A percentile compares a stretch with the other conserved stretches of the same genome.
Conservation (phyloP, 1,284 basidiomycete genomes). For the Mycena sp. region DNA sequence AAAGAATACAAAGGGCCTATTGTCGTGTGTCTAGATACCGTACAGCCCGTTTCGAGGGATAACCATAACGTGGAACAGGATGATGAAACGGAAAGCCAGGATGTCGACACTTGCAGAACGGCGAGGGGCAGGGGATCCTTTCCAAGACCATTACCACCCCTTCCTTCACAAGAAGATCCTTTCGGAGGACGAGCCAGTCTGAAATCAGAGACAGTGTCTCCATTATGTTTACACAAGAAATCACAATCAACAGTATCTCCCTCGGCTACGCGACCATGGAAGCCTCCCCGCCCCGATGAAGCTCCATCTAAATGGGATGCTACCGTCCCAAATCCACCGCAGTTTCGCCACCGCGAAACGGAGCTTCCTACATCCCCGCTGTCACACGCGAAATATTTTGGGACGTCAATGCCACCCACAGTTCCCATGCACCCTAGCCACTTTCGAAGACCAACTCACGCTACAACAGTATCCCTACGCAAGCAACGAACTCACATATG, state of each 20-base stretch:
- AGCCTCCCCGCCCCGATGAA: constrained; percentile 9
- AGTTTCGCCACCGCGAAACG: constrained; percentile 16
- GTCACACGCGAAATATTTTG: background rate
- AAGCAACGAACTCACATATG: constrained; percentile 2
- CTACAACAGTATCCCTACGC: too few relatives aligned
- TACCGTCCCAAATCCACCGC: background rate
- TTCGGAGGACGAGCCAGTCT: background rate
- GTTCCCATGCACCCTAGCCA: background rate
- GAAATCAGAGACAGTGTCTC: constrained; percentile 11
- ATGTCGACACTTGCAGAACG: constrained; percentile 17
- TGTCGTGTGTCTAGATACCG: background rate
- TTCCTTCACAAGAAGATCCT: background rate
- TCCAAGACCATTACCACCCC: constrained; percentile 23
- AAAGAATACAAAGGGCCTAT: constrained; percentile 17
- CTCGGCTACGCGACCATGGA: constrained; percentile 14
- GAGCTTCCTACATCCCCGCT: background rate
- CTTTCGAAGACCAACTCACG: background rate
- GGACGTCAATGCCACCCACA: background rate
- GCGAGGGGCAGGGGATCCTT: constrained; percentile 11
- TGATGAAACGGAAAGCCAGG: background rate
- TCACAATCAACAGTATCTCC: constrained; percentile 17
- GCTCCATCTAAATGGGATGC: constrained; percentile 2
- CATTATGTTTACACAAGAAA: constrained; percentile 27
- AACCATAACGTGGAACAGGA: too few relatives aligned
- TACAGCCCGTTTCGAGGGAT: background rate